Base-by-base conservation (phyloP, 176 grass and related monocot species). In the Musa beccarii region DNA sequence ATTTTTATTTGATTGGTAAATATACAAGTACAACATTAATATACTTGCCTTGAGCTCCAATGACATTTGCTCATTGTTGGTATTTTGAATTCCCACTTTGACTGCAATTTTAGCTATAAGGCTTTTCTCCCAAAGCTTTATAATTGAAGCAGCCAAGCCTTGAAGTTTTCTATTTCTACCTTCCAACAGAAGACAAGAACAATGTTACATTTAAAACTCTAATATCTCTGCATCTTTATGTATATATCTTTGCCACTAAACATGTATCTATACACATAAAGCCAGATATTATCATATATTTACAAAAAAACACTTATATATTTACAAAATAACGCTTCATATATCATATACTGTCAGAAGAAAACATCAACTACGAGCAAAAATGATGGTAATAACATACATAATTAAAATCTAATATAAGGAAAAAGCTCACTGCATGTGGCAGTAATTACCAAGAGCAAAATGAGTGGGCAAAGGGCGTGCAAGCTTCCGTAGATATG, bases 121-220 rank as follows among this genome's bases (percentile, higher is more conserved):
- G 75, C 84, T 89, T 67, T 93, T 98, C 75, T 93, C 86, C 95
- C 95, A 98, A 78, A 98, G 84, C 78, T 91, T 91, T 76, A 91
- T 81, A 79, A 98, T 93, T 78, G 90, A 91, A 77, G 86, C 80
- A 63, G 95, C 95, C 78, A 98, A 84, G 75, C 95, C 90, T 56
- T 98, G 86, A 76, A 98, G 73, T 66, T 87, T 91, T 70, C 20
- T 87, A 79, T 84, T 94, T 87, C 83, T 89, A 75, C 95, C 95
- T 93, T 80, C 8, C 25, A 81, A 57, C 69, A 57, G 59, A 59
- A 71, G 82, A 43, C 62, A 83, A 3, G n/a, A 49, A 68, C 77
- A 63, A 56, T 73, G 72, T 57, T 50, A 57, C 22, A 63, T 2
- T 54, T 26, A 34, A 4, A 74, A n/a, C 11, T 14, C 6, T 34